Base-by-base conservation (phyloP, 495 filamentous ascomycete species). In the Astrocystis sublimbata region DNA sequence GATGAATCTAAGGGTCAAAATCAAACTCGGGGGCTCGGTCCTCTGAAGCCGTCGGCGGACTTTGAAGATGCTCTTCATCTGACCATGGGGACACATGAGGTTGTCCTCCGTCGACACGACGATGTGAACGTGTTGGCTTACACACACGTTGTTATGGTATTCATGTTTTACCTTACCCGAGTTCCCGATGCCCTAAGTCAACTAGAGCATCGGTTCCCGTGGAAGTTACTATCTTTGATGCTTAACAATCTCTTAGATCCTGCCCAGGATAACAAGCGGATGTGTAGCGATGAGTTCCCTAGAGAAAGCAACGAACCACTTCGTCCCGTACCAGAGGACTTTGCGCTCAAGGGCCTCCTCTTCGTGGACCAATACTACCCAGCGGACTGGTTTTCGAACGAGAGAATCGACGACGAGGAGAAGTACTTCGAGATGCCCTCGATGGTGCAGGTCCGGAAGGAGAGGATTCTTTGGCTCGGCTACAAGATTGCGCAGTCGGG, bases 271-370 rank as follows among this genome's bases (percentile, higher is more conserved):
- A 46, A 68, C 31, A 28, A 66, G 36, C 79, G 79, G 1, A 76
- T 88, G 33, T 83, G 86, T 49, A 67, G 69, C 30, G 68, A 79
- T 36, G 64, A 65, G 0, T 89, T 90, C 47, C 87, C 84, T 0
- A 63, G 69, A 46, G 69, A 79, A 6, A 78, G 85, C 2, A 81
- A 86, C 42, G 81, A 77, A 23, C 69, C 68, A 7, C 76, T 68
- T 7, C 77, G 83, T n/a, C 91, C 91, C 4, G 70, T 97, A 0
- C 87, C 91, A 0, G 94, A 97, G 63, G 94, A 98, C 64, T 97
- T 86, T 61, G 78, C 87, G 0, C 85, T 96, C 57, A 83, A 89
- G 5, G 94, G 93, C 0, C 82, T 93, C 19, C 68, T 87, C 3
- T 96, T 88, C 86, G 84, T 83, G 4, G 81, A 86, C 42, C 69